A percentile compares a stretch with the other conserved stretches of the same genome.
Evolutionary conservation across 208 protist species (phyloP).

Genomic region (Trypanosomatidae sp.): DNA sequence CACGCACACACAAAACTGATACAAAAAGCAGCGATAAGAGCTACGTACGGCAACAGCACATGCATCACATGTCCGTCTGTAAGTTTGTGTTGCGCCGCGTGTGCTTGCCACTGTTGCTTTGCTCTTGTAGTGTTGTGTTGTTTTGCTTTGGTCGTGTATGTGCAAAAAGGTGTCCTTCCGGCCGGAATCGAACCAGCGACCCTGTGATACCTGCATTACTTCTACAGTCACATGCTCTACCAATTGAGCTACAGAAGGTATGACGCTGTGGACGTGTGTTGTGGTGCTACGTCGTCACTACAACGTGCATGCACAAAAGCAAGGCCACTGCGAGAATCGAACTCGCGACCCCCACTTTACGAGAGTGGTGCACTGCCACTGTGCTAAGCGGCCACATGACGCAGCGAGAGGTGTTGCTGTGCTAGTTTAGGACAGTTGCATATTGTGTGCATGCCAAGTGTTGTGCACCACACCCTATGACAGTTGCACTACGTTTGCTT

Average conservation of each 20-base stretch:
- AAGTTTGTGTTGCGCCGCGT: neutral
- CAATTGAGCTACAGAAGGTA: slow-evolving; percentile 52
- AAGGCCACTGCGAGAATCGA: slow-evolving; percentile 61
- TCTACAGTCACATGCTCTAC: slow-evolving; percentile 56
- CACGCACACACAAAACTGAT: neutral
- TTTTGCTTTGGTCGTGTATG: neutral
- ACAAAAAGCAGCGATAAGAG: slow-evolving; percentile 4
- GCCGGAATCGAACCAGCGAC: slow-evolving; percentile 55
- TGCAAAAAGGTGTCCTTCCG: slow-evolving; percentile 19
- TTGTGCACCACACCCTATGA: too few species aligned
- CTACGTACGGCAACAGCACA: slow-evolving; percentile 29
- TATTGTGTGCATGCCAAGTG: too few species aligned
- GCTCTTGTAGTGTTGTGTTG: neutral
- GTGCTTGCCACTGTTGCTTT: neutral
- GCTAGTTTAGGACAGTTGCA: too few species aligned
- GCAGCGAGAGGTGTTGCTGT: too few species aligned
- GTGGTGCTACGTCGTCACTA: too few species aligned
- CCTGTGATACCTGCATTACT: slow-evolving; percentile 25
- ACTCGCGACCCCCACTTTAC: slow-evolving; percentile 68
- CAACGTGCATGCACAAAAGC: too few species aligned
- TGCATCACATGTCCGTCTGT: neutral
- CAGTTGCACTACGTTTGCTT: too few species aligned
- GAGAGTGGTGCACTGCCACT: slow-evolving; percentile 75
- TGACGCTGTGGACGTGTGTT: too few species aligned
- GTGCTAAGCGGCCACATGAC: slow-evolving; percentile 70